Evolutionary conservation across 345 rosid genomes (phyloP), one percentile per base, ranked within the genome.

Genomic region (Theobroma cacao): DNA sequence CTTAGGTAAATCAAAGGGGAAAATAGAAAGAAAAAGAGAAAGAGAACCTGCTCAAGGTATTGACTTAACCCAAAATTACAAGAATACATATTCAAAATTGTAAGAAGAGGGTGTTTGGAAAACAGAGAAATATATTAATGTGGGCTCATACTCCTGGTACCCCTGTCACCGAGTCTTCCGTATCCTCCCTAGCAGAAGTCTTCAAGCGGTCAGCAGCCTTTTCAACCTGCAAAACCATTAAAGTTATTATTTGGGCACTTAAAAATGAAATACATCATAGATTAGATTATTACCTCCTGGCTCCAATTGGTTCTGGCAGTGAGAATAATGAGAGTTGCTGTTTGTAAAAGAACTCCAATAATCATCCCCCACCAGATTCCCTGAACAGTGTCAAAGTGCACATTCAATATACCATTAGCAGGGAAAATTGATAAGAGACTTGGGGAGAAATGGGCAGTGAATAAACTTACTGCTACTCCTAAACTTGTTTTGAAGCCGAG

Each of bases 311-410:
- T 91, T 80, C 89, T 86, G 43, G 89, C 90, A 31, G 98, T 89
- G 72, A 91, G 85, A 59, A 91, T 78, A 62, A 91, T 85, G 58
- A 91, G 80, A 69, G 97, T 85, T 31, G 67, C 12, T 31, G 97
- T 93, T 66, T 93, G 97, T 40, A 89, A 86, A 45, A 88, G 50
- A 41, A 91, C 93, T 78, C 98, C 97, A 52, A 83, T 66, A 31
- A 93, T 85, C 94, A 95, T 87, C 9, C 98, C 98, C 98, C 91
- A 94, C 98, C 97, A 94, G 41, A 94, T 90, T 11, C 98, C 98
- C 97, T 94, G 86, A 72, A 77, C 14, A 48, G 64, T 31, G 6
- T 31, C 59, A 9, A 47, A 12, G 2, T 45, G 5, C 1, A 70
- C 1, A 41, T 3, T 9, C 1, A 43, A n/a, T 53, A n/a, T 33